These are phyloP conservation scores for Rhodotorula glutinis DNA, from an alignment of 1,284 basidiomycete species.

Conservation along the genomic window DNA sequence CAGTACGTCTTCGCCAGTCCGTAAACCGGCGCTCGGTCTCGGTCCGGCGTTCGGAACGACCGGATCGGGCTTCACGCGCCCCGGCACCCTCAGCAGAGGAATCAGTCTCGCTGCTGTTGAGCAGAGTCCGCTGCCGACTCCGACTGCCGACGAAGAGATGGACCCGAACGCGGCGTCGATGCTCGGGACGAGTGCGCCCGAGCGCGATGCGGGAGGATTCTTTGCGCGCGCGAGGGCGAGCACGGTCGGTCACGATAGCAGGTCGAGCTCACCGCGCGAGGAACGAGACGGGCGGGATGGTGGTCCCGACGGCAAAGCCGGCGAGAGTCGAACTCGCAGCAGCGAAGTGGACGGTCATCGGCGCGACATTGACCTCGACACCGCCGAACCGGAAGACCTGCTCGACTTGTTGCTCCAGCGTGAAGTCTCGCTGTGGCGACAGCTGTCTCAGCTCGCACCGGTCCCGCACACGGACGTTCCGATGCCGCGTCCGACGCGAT, in stretches of 20 bases:
- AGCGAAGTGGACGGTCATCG: background rate
- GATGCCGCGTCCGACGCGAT: conserved; percentile 3
- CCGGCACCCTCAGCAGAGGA: background rate
- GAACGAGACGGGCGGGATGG: background rate
- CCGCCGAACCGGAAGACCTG: conserved; percentile 46
- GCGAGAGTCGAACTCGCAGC: background rate
- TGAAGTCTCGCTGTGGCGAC: conserved; percentile 75
- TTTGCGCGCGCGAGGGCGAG: background rate
- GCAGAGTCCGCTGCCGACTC: conserved; percentile 7
- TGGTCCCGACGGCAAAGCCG: background rate
- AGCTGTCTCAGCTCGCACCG: conserved; percentile 57
- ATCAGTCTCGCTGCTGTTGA: background rate
- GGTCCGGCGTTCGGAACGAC: no score
- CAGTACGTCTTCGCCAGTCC: no score
- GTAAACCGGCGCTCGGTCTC: no score
- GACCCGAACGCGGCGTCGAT: background rate
- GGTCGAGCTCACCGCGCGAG: background rate
- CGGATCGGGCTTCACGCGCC: background rate
- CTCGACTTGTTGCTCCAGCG: conserved; percentile 60
- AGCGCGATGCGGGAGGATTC: background rate
- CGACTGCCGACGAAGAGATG: background rate
- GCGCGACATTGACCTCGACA: background rate
- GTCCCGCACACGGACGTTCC: conserved; percentile 50
- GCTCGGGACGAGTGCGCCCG: conserved; percentile 1
- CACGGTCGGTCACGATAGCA: background rate